phyloP scores from a whole-genome alignment of 176 grass and related monocot species.

The Lolium rigidum region DNA sequence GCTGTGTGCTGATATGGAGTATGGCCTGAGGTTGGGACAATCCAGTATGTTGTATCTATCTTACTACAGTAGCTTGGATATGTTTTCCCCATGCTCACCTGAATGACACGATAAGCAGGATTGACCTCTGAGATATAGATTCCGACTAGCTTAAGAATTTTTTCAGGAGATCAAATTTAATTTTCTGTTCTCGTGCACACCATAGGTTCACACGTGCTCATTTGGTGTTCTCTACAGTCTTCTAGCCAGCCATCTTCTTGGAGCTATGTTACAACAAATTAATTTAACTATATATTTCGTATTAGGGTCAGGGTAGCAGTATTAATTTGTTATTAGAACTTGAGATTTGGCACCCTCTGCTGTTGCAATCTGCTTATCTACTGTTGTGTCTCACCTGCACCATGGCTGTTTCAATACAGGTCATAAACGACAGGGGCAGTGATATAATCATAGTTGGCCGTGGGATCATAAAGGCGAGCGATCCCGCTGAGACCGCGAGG shows the following conservation, averaged over 20 bases:
- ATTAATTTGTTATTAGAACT: no score
- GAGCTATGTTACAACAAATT: not conserved
- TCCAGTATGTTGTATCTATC: not conserved
- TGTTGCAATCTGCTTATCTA: not conserved
- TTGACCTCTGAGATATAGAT: not conserved
- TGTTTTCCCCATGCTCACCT: not conserved
- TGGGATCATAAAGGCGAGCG: constrained; percentile 78
- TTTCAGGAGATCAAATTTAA: not conserved
- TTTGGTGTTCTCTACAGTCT: not conserved
- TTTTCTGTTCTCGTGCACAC: not conserved
- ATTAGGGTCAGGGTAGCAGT: no score
- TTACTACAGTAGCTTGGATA: not conserved
- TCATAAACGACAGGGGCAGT: constrained; percentile 78
- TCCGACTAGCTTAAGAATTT: not conserved
- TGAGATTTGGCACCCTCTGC: not conserved
- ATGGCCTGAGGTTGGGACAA: not conserved
- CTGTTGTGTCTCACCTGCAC: constrained; percentile 4
- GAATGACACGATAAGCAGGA: not conserved
- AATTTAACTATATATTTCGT: no score
- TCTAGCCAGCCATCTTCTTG: not conserved
- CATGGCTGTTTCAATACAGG: constrained; percentile 40
- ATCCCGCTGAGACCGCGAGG: constrained; percentile 59
- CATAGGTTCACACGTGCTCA: not conserved
- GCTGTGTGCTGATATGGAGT: not conserved
- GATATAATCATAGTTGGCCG: constrained; percentile 92